A percentile compares a stretch with the other conserved stretches of the same genome.
phyloP scores from a whole-genome alignment of 2,329 filamentous ascomycete genomes.

The Fusarium odoratissimum region DNA sequence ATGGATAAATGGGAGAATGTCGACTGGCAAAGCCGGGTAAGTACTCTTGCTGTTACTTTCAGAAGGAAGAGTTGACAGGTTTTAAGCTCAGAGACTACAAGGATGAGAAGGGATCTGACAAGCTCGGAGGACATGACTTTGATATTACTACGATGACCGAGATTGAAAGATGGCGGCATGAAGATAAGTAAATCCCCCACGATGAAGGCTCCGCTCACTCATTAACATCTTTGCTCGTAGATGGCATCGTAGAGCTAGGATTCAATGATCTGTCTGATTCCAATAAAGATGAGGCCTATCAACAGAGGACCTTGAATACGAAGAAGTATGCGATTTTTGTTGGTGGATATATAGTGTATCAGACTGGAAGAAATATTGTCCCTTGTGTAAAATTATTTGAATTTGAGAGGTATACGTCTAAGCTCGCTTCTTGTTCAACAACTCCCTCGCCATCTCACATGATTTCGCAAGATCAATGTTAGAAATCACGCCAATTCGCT shows the following conservation, averaged over 20 bases:
- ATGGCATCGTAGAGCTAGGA: too few species aligned
- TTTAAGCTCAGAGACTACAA: not conserved
- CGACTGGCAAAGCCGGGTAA: constrained; percentile 13
- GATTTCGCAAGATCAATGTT: constrained; percentile 15
- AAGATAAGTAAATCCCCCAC: not conserved
- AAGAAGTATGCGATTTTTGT: too few species aligned
- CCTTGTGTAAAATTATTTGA: not conserved
- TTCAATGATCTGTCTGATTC: too few species aligned
- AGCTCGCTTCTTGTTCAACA: not conserved
- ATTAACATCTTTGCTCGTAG: not conserved
- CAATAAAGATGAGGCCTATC: not conserved
- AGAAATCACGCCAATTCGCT: constrained; percentile 23
- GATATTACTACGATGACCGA: constrained; percentile 17
- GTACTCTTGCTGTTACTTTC: accelerated
- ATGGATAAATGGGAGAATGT: constrained; percentile 16
- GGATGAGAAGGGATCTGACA: not conserved
- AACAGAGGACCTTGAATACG: not conserved
- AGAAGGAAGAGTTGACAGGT: not conserved
- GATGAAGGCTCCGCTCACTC: not conserved
- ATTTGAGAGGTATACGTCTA: not conserved
- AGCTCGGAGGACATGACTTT: constrained; percentile 4
- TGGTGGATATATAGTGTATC: not conserved
- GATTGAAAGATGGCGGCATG: constrained; percentile 1
- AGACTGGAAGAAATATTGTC: not conserved
- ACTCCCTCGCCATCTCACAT: constrained; percentile 9